Percentiles rank a stretch among this genome's conserved stretches.
These are phyloP conservation scores for Echinosophora koreensis DNA, from an alignment of 306 rosid species.

Conservation along the genomic window DNA sequence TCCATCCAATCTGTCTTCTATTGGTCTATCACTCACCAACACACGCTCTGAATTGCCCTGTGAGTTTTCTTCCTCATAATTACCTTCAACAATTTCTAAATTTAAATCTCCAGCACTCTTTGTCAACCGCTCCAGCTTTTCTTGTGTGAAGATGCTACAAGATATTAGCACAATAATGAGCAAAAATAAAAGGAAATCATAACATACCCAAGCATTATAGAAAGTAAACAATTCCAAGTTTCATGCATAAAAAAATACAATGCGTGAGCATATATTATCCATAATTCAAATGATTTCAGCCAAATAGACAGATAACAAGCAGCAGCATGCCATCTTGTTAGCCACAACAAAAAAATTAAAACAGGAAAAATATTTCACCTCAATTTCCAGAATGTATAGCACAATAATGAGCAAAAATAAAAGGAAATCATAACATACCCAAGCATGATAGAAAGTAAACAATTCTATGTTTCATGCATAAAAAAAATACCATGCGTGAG, in stretches of 20 bases:
- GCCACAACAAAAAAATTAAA: background rate
- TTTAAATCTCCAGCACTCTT: constrained; percentile 71
- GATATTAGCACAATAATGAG: constrained; percentile 53
- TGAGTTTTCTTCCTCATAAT: constrained; percentile 59
- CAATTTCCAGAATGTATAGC: no score
- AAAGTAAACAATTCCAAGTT: constrained; percentile 12
- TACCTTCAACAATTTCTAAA: constrained; percentile 63
- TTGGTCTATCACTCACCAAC: constrained; percentile 48
- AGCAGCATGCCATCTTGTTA: constrained; percentile 14
- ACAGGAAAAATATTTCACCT: background rate
- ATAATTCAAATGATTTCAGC: constrained; percentile 29
- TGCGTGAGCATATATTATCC: constrained; percentile 23
- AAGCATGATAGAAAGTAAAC: constrained; percentile 26
- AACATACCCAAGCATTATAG: constrained; percentile 15
- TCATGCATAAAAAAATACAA: constrained; percentile 21
- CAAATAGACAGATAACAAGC: constrained; percentile 13
- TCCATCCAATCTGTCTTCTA: constrained; percentile 54
- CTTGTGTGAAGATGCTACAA: constrained; percentile 94
- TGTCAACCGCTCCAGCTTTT: constrained; percentile 88
- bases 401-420: constrained; percentile 41
- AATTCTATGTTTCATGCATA: constrained; percentile 3
- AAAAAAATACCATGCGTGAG: constrained; percentile 11
- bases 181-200: no score
- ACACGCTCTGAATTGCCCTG: constrained; percentile 52
- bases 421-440: background rate